Conservation (phyloP, 2,329 filamentous ascomycete species). For the Calcarisporium arbuscula region DNA sequence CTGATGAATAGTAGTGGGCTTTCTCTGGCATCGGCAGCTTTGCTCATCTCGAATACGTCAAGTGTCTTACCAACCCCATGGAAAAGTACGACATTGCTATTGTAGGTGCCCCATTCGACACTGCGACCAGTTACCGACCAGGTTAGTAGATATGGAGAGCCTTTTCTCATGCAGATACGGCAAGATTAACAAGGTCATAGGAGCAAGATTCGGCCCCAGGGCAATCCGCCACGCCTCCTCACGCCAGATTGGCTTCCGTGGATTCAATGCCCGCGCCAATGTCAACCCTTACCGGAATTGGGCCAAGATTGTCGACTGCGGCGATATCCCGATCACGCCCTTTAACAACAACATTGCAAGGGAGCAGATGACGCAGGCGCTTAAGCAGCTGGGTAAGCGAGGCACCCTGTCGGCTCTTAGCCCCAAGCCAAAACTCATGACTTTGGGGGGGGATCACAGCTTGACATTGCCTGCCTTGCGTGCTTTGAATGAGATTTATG, state of each 20-base stretch:
- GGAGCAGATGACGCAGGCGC: slow-evolving; percentile 77
- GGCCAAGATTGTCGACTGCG: slow-evolving; percentile 81
- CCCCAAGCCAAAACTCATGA: slow-evolving; percentile 52
- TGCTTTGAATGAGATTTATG: slow-evolving; percentile 56
- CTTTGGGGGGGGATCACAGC: slow-evolving; percentile 68
- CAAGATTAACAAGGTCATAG: too few species aligned
- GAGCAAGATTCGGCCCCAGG: slow-evolving; percentile 77
- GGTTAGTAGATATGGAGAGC: too few species aligned
- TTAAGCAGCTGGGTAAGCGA: slow-evolving; percentile 55
- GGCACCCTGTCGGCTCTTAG: slow-evolving; percentile 28
- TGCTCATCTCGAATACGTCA: slow-evolving; percentile 62
- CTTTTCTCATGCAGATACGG: too few species aligned
- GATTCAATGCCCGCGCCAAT: slow-evolving; percentile 71
- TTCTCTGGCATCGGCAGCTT: slow-evolving; percentile 73
- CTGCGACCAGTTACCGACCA: slow-evolving; percentile 63
- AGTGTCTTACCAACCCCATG: slow-evolving; percentile 60
- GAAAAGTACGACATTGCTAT: slow-evolving; percentile 65
- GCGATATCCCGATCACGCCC: slow-evolving; percentile 81
- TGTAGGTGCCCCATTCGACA: slow-evolving; percentile 69
- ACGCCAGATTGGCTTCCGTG: slow-evolving; percentile 72
- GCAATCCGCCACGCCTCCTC: slow-evolving; percentile 80
- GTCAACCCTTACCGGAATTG: slow-evolving; percentile 82
- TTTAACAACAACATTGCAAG: slow-evolving; percentile 80
- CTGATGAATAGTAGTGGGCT: slow-evolving; percentile 22
- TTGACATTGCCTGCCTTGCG: slow-evolving; percentile 64